Base-by-base conservation (phyloP, 1,284 basidiomycete species). In the Sanghuangporus baumii region DNA sequence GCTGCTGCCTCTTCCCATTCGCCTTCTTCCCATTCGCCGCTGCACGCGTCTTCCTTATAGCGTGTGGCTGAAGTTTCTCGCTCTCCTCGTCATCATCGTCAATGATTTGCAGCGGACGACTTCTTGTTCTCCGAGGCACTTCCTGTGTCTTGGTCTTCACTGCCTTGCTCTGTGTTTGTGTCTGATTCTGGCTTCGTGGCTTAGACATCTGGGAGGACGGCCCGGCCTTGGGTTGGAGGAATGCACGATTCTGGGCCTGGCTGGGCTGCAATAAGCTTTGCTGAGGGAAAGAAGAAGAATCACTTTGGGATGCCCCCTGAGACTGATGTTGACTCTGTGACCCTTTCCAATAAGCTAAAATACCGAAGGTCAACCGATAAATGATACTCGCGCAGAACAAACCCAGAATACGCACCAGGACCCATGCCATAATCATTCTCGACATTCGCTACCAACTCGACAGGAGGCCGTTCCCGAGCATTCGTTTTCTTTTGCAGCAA, bases 371-470 rank as follows among this genome's bases (percentile, higher is more conserved):
- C 16, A 43, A 26, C 14, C 11, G 57, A 5, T 14, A 18, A 57
- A 54, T 20, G 43, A 38, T 20, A 52, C 6, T 23, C 31, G 16
- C 56, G 41, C 47, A 16, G 26, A 57, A 18, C 40, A 50, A 59
- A 18, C 4, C 1, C 31, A 12, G 12, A 31, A 18, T 57, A 68
- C 75, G 65, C 66, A 88, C 87, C 74, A 41, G 77, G 69, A 6
- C 82, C 85, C 63, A 84, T 75, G 0, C 82, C 84, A 66, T 83
- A 82, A 62, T 87, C 85, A 57, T 81, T 78, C 12, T 81, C 78
- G 38, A 83, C 79, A 59, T 72, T 80, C 3, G 77, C 70, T 20
- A 85, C 73, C 14, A 91, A 73, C 52, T 86, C 81, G 11, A 91
- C 72, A 8, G 75, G 76, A 6, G 74, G 66, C 37, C 74, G 72